Conservation (phyloP, 345 rosid genomes). For the Firmiana major region DNA sequence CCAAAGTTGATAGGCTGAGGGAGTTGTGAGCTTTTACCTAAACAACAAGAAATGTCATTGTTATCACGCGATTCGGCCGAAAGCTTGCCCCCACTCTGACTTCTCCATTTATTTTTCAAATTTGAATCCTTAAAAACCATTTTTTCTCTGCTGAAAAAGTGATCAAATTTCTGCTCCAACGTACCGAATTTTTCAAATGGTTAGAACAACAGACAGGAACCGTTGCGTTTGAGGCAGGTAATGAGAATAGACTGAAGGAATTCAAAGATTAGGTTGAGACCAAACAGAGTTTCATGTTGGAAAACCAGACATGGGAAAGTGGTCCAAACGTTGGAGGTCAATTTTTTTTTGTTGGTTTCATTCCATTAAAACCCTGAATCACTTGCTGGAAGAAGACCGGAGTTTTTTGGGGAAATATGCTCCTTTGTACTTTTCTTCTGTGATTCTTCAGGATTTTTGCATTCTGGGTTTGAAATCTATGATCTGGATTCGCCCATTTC, state of each 20-base stretch:
- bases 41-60: slow-evolving; percentile 37
- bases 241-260: not conserved
- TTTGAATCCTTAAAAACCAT: not conserved
- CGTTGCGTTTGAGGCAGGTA: not conserved
- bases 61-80: slow-evolving; percentile 39
- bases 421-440: not conserved
- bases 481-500: not conserved
- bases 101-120: not conserved
- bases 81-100: slow-evolving; percentile 29
- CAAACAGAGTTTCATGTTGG: not conserved
- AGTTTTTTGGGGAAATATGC: not conserved
- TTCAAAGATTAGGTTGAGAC: not conserved
- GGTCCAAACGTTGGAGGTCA: not conserved
- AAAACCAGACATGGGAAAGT: not conserved
- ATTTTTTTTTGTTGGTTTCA: slow-evolving; percentile 2
- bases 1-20: not conserved
- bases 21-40: slow-evolving; percentile 25
- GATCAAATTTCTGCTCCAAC: not conserved
- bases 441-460: not conserved
- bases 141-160: not conserved
- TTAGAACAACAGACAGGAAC: not conserved
- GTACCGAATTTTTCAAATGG: not conserved
- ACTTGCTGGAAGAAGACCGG: not conserved
- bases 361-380: not conserved
- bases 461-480: not conserved